Base-by-base conservation (phyloP, 2,329 filamentous ascomycete species). In the Ampelomyces quisqualis region DNA sequence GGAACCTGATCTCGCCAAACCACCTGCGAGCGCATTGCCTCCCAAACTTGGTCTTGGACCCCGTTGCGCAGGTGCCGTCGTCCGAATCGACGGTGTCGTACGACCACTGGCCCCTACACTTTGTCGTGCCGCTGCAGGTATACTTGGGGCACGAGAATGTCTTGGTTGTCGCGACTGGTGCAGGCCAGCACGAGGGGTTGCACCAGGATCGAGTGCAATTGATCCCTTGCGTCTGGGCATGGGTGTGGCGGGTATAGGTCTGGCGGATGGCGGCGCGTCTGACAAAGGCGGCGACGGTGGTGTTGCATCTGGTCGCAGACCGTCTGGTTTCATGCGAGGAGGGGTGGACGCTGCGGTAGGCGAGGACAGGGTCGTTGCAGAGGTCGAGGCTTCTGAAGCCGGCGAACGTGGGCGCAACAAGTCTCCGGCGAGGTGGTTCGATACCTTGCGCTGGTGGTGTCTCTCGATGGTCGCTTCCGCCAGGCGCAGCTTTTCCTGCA, bases 231-330 rank as follows among this genome's bases (percentile, higher is more conserved):
- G 65, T n/a, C 47, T 54, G 4, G 65, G 65, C 46, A 69, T 55
- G 7, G 70, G 70, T 17, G 70, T 73, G 18, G 65, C 66, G 10
- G 70, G 65, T 19, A 67, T 62, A 17, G 55, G 45, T 40, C 68
- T 70, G 9, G 62, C 53, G 72, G 79, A 78, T 11, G 77, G 75
- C 9, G 90, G 90, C 13, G 84, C 82, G 60, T 97, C 93, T 2
- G 91, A 97, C 70, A 95, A 85, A 23, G 91, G 90, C 31, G 93
- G 93, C 14, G 93, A 97, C 8, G 93, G 93, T 24, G 93, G 91
- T 31, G 93, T 94, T 19, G 84, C 80, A 33, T 86, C 82, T 32
- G 84, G 83, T 21, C 81, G 74, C 3, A 79, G 75, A 8, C 76
- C 75, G 20, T 79, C 77, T 24, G 78, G 80, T 69, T 87, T 91